Conservation (phyloP, 2,329 filamentous ascomycete genomes). For the Diaporthe australafricana region DNA sequence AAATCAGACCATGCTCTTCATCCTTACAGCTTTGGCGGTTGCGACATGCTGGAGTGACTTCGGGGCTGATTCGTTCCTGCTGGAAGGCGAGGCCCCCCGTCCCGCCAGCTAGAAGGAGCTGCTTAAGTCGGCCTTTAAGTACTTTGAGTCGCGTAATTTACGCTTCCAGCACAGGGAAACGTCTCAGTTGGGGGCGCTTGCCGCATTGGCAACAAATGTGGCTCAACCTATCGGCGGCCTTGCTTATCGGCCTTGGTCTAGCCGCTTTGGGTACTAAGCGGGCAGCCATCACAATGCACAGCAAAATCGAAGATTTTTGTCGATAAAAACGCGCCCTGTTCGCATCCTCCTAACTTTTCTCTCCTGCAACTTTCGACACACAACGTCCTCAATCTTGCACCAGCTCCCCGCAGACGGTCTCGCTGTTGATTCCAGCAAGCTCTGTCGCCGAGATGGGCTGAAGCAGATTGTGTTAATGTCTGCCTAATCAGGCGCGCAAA, state of each 20-base stretch:
- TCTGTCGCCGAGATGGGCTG: neutral
- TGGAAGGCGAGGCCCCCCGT: conserved; percentile 21
- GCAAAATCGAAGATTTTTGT: conserved; percentile 39
- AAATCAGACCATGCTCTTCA: conserved; percentile 32
- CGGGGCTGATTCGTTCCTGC: conserved; percentile 13
- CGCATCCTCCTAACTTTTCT: neutral
- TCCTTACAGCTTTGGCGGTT: conserved; percentile 22
- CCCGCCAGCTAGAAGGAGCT: conserved; percentile 23
- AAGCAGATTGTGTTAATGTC: neutral
- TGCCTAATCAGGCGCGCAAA: conserved; percentile 11
- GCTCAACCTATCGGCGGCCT: conserved; percentile 24
- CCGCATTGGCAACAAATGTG: conserved; percentile 19
- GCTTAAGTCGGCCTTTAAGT: conserved; percentile 36
- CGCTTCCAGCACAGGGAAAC: conserved; percentile 18
- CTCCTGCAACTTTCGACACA: conserved; percentile 14
- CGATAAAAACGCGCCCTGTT: conserved; percentile 4
- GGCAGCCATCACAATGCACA: conserved; percentile 25
- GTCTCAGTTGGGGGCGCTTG: conserved; percentile 22
- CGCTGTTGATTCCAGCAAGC: neutral
- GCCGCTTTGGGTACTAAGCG: conserved; percentile 14
- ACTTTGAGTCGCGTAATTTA: conserved; percentile 36
- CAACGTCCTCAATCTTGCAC: conserved; percentile 1
- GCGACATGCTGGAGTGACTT: conserved; percentile 24
- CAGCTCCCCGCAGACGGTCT: neutral
- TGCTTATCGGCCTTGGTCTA: neutral